A percentile compares a stretch with the other conserved stretches of the same genome.
Conservation (phyloP, 495 filamentous ascomycete species). For the Penicillium coprophilum region DNA sequence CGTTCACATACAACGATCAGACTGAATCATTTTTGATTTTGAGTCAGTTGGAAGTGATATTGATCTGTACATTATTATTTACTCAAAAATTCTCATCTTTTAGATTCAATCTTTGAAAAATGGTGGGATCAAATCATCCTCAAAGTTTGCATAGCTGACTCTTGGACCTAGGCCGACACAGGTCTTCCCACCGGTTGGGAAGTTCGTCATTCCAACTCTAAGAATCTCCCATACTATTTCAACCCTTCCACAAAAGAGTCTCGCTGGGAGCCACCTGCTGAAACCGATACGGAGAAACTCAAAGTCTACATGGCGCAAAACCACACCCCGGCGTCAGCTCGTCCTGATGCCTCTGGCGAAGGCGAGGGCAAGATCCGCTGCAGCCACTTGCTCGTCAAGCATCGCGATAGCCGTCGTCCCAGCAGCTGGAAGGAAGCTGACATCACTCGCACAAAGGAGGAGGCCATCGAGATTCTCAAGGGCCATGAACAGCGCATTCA, state of each 20-base stretch:
- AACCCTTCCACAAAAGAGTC: conserved; percentile 78
- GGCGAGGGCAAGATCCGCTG: conserved; percentile 85
- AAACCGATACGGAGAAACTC: conserved; percentile 83
- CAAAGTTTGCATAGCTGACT: conserved; percentile 1
- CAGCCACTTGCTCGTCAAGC: conserved; percentile 91
- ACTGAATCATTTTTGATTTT: not conserved
- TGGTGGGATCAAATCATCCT: not conserved
- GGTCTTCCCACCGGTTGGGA: conserved; percentile 89
- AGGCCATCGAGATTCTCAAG: conserved; percentile 74
- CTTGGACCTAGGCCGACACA: conserved; percentile 55
- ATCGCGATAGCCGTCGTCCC: conserved; percentile 78
- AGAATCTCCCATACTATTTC: conserved; percentile 98
- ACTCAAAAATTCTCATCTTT: not conserved
- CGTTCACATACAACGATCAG: not conserved
- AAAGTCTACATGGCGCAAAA: conserved; percentile 89
- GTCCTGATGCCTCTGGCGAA: conserved; percentile 48
- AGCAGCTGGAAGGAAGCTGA: conserved; percentile 87
- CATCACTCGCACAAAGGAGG: conserved; percentile 84
- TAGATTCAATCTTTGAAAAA: not conserved
- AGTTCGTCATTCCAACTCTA: conserved; percentile 92
- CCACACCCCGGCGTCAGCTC: conserved; percentile 59
- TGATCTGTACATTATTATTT: conserved; percentile 1
- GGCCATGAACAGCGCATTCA: conserved; percentile 72
- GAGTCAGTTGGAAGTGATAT: not conserved
- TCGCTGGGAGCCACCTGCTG: conserved; percentile 87